These are phyloP conservation scores for Chaetomiaceae sp. DNA, from an alignment of 2,329 filamentous ascomycete genomes.

Conservation along the genomic window DNA sequence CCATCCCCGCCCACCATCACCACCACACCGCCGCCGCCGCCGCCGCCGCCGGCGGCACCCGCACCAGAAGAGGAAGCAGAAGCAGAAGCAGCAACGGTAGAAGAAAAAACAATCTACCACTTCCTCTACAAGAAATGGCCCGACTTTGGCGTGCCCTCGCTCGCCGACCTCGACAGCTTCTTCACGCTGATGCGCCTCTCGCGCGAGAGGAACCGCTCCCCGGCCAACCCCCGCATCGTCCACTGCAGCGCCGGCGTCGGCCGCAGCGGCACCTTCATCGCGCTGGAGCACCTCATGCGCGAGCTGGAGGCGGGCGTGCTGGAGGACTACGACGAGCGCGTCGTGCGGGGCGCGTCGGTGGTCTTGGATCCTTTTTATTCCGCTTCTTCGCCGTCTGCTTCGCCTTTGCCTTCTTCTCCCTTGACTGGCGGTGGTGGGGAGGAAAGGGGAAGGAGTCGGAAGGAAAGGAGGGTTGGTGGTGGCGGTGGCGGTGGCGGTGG, in stretches of 20 bases:
- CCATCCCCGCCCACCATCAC: too few relatives aligned
- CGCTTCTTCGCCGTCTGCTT: too few relatives aligned
- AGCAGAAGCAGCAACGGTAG: constrained; percentile 37
- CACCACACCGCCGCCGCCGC: neutral
- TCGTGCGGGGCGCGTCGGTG: neutral
- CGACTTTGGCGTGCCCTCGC: constrained; percentile 77
- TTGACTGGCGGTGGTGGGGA: neutral
- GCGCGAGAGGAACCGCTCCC: constrained; percentile 50
- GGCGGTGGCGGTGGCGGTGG: neutral
- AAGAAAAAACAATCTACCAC: constrained; percentile 71
- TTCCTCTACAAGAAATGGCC: constrained; percentile 85
- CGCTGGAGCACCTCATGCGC: constrained; percentile 82
- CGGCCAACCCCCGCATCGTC: constrained; percentile 70
- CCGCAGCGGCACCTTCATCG: constrained; percentile 91
- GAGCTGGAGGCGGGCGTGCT: constrained; percentile 75
- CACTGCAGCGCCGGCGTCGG: constrained; percentile 92
- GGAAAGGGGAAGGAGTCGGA: neutral
- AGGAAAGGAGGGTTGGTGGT: neutral
- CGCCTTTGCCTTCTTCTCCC: too few relatives aligned
- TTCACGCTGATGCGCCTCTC: constrained; percentile 67
- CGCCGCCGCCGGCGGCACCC: neutral
- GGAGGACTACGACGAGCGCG: constrained; percentile 39
- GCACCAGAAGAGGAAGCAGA: neutral
- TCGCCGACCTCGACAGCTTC: constrained; percentile 63
- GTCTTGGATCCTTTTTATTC: neutral